A percentile compares a stretch with the other conserved stretches of the same genome.
Evolutionary conservation across 176 grass and related monocot genomes (phyloP).

Genomic region (Oryza officinalis): DNA sequence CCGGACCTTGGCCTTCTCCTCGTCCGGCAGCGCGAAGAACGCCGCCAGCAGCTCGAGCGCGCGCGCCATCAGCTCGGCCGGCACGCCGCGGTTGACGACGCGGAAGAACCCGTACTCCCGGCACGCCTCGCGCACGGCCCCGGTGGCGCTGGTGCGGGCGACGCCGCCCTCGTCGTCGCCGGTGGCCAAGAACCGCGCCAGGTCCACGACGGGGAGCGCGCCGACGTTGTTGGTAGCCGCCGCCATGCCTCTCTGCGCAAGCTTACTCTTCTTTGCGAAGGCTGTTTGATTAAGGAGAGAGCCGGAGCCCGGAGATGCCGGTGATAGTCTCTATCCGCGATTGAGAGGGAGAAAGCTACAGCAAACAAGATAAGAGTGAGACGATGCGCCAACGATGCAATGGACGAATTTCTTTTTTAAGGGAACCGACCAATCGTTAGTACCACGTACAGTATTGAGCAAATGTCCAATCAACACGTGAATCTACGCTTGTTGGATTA

Average conservation of each 20-base stretch:
- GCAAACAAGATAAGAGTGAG: no score
- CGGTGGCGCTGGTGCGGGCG: conserved; percentile 9
- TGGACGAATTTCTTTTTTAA: no score
- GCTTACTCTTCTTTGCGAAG: not conserved
- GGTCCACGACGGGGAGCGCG: conserved; percentile 36
- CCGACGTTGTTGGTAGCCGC: not conserved
- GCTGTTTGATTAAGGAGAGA: no score
- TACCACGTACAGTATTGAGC: no score
- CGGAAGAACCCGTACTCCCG: conserved; percentile 43
- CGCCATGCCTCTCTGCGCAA: not conserved
- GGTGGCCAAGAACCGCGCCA: conserved; percentile 18
- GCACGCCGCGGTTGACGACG: conserved; percentile 47
- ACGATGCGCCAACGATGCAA: no score
- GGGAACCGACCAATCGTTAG: no score
- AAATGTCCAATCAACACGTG: no score
- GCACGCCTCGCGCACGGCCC: conserved; percentile 37
- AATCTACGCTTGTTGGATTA: no score
- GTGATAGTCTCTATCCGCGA: no score
- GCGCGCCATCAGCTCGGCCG: conserved; percentile 20
- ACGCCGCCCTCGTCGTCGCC: not conserved
- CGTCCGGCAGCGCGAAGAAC: conserved; percentile 46
- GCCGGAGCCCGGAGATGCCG: no score
- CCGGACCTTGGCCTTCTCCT: conserved; percentile 35
- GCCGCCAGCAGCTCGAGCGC: conserved; percentile 25
- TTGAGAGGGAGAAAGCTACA: no score